A percentile compares a stretch with the other conserved stretches of the same genome.
phyloP scores from a whole-genome alignment of 139 green algal genomes.

The Chlorella sorokiniana region DNA sequence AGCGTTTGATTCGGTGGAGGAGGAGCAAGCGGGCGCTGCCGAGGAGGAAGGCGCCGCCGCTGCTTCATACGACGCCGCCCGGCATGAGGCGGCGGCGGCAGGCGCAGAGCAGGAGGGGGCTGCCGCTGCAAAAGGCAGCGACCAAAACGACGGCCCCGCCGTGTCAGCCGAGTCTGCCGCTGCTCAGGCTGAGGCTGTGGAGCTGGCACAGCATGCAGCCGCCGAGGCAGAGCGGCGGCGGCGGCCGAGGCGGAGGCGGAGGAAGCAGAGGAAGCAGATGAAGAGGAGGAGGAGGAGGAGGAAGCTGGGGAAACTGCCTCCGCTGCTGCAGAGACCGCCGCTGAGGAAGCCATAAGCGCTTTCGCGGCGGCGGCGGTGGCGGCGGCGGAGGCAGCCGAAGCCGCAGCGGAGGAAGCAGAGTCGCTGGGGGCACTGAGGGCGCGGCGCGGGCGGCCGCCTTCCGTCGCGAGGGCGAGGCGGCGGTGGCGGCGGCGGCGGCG shows the following conservation, averaged over 20 bases:
- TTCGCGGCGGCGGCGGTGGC: neutral
- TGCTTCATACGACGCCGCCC: too few relatives aligned
- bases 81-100: too few relatives aligned
- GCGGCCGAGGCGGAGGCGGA: neutral
- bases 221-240: neutral
- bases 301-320: neutral
- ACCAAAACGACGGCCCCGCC: neutral
- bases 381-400: conserved; percentile 6
- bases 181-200: neutral
- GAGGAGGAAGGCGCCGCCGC: too few relatives aligned
- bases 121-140: neutral
- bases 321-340: neutral
- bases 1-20: too few relatives aligned
- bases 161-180: neutral
- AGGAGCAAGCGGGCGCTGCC: too few relatives aligned
- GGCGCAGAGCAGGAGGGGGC: neutral
- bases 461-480: neutral
- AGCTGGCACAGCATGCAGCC: neutral
- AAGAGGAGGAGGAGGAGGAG: neutral
- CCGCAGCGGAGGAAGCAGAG: neutral
- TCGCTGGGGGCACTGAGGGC: neutral
- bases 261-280: neutral
- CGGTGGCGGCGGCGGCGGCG: conserved; percentile 10
- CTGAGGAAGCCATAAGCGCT: neutral
- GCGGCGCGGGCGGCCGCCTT: conserved; percentile 8